These are phyloP conservation scores for Fusarium paranaense DNA, from an alignment of 2,329 filamentous ascomycete species.

Conservation along the genomic window DNA sequence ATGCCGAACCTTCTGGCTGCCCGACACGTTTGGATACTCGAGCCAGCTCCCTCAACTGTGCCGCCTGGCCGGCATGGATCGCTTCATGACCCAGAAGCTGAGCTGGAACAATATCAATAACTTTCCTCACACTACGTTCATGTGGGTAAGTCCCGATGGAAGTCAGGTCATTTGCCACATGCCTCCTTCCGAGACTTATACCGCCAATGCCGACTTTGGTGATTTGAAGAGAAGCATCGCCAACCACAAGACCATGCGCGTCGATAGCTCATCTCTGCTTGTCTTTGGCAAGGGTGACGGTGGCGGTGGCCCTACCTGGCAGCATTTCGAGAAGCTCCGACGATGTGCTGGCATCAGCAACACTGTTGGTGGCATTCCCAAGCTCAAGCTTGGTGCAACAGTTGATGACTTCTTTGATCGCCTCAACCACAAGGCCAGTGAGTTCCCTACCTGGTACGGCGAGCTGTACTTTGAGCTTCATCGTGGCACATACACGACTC, in stretches of 20 bases:
- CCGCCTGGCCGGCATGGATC: conserved; percentile 92
- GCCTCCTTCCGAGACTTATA: conserved; percentile 96
- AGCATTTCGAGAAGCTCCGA: conserved; percentile 93
- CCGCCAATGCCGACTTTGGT: conserved; percentile 92
- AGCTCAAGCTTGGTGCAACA: conserved; percentile 87
- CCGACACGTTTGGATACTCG: conserved; percentile 98
- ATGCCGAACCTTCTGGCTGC: conserved; percentile 94
- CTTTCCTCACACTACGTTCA: conserved; percentile 98
- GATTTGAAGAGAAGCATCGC: conserved; percentile 90
- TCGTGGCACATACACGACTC: conserved; percentile 95
- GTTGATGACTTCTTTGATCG: conserved; percentile 95
- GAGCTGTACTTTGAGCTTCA: conserved; percentile 99
- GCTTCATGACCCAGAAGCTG: conserved; percentile 97
- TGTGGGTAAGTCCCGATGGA: conserved; percentile 96
- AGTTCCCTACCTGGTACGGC: conserved; percentile 96
- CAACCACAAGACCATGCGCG: conserved; percentile 95
- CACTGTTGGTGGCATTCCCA: conserved; percentile 80
- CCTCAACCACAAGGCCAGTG: conserved; percentile 80
- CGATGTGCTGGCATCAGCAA: conserved; percentile 93
- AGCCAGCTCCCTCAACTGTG: conserved; percentile 94
- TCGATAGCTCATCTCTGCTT: conserved; percentile 89
- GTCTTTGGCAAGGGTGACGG: conserved; percentile 98
- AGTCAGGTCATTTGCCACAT: conserved; percentile 98
- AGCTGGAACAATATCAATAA: conserved; percentile 99
- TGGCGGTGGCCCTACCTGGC: conserved; percentile 92